These are phyloP conservation scores for Macrophomina pseudophaseolina DNA, from an alignment of 2,329 filamentous ascomycete species.

Conservation along the genomic window DNA sequence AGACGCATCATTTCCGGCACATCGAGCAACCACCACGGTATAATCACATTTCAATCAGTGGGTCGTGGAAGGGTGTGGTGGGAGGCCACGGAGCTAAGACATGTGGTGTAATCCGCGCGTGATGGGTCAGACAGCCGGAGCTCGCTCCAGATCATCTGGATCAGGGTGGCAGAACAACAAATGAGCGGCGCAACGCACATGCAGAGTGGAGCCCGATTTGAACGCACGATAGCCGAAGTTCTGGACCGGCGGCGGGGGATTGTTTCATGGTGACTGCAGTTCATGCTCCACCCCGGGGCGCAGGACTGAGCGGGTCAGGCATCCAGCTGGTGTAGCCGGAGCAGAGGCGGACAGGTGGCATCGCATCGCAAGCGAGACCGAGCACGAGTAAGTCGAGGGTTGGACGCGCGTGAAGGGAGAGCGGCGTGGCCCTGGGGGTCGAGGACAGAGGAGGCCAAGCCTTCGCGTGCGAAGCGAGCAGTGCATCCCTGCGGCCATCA, in stretches of 20 bases:
- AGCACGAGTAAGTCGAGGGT: not conserved
- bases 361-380: conserved; percentile 11
- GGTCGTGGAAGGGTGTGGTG: not conserved
- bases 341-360: not conserved
- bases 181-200: not conserved
- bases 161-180: not conserved
- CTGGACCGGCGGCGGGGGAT: not conserved
- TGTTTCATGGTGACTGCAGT: conserved; percentile 3
- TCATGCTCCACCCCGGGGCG: not conserved
- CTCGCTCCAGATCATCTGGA: not conserved
- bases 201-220: conserved; percentile 1
- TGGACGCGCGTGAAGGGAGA: not conserved
- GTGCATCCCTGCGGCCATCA: conserved; percentile 8
- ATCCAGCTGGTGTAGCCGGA: not conserved
- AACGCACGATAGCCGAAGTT: not conserved
- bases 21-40: not conserved
- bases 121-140: not conserved
- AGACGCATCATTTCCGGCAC: not conserved
- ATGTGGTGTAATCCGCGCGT: not conserved
- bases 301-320: not conserved
- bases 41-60: not conserved
- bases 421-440: not conserved
- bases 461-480: conserved; percentile 14
- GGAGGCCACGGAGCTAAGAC: not conserved
- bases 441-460: not conserved